Evolutionary conservation across 2,329 filamentous ascomycete genomes (phyloP).

Genomic region (Ceratocystis smalleyi): DNA sequence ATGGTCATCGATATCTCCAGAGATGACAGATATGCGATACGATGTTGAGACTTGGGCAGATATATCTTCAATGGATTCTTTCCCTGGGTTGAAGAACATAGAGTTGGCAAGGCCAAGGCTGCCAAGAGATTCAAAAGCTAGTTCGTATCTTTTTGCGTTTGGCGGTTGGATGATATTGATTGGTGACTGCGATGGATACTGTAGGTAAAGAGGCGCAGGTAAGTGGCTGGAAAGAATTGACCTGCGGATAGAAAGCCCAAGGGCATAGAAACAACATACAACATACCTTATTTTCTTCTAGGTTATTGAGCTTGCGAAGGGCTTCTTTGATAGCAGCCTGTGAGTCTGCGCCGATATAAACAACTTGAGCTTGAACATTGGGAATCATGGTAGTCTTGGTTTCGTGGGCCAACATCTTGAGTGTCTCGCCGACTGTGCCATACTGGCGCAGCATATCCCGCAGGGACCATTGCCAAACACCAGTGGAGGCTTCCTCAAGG

Average conservation of each 20-base stretch:
- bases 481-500: neutral
- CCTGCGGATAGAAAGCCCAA: neutral
- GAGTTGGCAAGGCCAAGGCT: neutral
- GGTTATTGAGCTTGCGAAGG: neutral
- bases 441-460: conserved; percentile 8
- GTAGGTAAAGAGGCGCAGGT: neutral
- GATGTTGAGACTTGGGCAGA: neutral
- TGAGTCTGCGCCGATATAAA: conserved; percentile 4
- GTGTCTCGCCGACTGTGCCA: conserved; percentile 5
- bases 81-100: neutral
- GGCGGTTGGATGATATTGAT: neutral
- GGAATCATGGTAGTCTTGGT: neutral
- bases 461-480: neutral
- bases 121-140: neutral
- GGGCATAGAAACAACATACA: neutral
- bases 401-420: neutral
- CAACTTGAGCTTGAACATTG: neutral
- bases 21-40: neutral
- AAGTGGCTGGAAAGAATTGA: no score
- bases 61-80: neutral
- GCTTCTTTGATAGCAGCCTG: neutral
- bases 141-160: neutral
- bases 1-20: neutral
- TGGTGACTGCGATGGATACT: neutral
- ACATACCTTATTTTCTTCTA: conserved; percentile 2